Base-by-base conservation (phyloP, 2,329 filamentous ascomycete species). In the Elsinoe batatas region DNA sequence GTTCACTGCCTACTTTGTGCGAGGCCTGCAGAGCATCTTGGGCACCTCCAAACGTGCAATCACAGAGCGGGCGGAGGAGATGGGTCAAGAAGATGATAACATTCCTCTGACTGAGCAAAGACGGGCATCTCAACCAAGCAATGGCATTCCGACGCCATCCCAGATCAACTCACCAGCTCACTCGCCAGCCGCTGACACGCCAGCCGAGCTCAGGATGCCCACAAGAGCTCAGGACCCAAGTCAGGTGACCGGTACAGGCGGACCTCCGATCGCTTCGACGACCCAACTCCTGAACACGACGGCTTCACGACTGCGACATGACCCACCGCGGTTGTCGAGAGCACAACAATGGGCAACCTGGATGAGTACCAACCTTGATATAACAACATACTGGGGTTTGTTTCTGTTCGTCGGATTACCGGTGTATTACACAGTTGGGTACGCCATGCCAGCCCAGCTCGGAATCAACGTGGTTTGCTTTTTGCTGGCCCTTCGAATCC, bases 401-500 rank as follows among this genome's bases (percentile, higher is more conserved):
- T 75, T 81, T 59, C 44, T 80, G 32, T 68, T 79, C 50, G 63
- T 79, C 7, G 80, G 80, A 0, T 60, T 82, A 0, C 79, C 80
- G 0, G 63, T 80, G 1, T 82, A 80, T 65, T 82, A 79, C 62
- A 64, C 67, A 3, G 70, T 69, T 0, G 74, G 73, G 13, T 83
- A 83, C 64, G 74, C 72, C 7, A 74, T 74, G 70, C 72, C 72
- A 0, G 61, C 67, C 1, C 72, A 74, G 56, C 62, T 74, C n/a
- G 64, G 67, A 5, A 64, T 81, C 61, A 79, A 74, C 57, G 62
- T 80, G 5, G 70, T 83, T 2, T 66, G 74, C 44, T 83, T 79
- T 67, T 74, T 78, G 54, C 65, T 68, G 5, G 77, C 79, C 13
- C 65, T 76, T 50, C 69, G 74, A 0, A 64, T 82, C 8, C 76